phyloP scores from a whole-genome alignment of 2,329 filamentous ascomycete species.

The Xylaria multiplex region DNA sequence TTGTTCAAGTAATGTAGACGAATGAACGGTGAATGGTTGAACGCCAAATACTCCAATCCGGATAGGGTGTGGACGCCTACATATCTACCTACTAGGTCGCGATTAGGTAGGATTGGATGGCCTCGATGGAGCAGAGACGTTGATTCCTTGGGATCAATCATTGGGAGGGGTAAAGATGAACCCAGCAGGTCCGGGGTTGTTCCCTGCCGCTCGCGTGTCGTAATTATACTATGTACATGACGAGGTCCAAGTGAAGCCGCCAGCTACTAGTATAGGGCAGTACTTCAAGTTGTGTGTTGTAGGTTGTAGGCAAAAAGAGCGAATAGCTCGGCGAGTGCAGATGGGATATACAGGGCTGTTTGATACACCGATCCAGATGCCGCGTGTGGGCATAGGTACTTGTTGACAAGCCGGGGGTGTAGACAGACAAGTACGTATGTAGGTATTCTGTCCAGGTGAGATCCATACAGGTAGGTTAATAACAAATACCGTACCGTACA shows the following conservation, averaged over 20 bases:
- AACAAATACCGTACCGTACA: background rate
- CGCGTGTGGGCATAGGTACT: conserved; percentile 20
- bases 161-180: conserved; percentile 5
- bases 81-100: conserved; percentile 23
- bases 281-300: conserved; percentile 8
- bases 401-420: conserved; percentile 26
- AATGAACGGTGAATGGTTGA: conserved; percentile 26
- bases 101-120: conserved; percentile 23
- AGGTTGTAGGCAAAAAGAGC: conserved; percentile 9
- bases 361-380: conserved; percentile 35
- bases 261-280: conserved; percentile 31
- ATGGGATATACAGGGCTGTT: conserved; percentile 31
- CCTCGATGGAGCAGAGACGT: conserved; percentile 23
- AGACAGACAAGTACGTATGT: background rate
- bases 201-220: conserved; percentile 32
- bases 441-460: background rate
- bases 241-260: conserved; percentile 17
- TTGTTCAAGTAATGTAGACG: conserved; percentile 25
- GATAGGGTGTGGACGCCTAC: conserved; percentile 33
- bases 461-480: background rate
- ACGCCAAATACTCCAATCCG: conserved; percentile 33
- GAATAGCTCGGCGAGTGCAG: conserved; percentile 25
- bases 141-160: conserved; percentile 17
- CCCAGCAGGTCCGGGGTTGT: conserved; percentile 13
- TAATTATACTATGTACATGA: conserved; percentile 13